phyloP scores from a whole-genome alignment of 352 stramenopile genomes.

The Globisporangium perplexum region DNA sequence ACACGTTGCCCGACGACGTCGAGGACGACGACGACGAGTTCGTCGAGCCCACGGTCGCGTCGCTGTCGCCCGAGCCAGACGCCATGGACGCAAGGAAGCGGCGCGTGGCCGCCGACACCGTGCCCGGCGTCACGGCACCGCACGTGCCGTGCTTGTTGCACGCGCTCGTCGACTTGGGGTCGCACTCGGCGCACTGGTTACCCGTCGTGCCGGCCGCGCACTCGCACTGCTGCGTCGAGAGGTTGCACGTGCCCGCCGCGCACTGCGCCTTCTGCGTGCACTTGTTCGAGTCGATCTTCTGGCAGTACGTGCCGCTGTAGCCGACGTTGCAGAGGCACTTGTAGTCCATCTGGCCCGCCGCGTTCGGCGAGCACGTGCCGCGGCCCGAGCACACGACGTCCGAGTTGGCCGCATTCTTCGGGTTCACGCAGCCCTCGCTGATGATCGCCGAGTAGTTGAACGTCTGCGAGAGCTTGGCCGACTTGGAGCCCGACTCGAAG shows the following conservation, averaged over 20 bases:
- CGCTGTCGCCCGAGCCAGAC: not conserved
- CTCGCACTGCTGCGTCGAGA: constrained; percentile 54
- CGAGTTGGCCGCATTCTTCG: constrained; percentile 33
- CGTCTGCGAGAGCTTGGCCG: constrained; percentile 35
- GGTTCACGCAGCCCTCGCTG: constrained; percentile 53
- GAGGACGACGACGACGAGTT: not conserved
- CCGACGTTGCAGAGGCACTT: constrained; percentile 65
- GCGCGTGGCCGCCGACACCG: constrained; percentile 9
- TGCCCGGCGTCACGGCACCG: constrained; percentile 16
- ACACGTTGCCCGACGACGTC: constrained; percentile 18
- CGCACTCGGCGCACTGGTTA: constrained; percentile 66
- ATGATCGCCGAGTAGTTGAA: constrained; percentile 65
- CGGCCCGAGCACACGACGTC: constrained; percentile 73
- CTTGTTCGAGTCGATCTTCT: constrained; percentile 69
- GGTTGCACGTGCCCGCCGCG: constrained; percentile 59
- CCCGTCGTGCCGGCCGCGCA: constrained; percentile 56
- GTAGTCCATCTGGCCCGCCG: constrained; percentile 44
- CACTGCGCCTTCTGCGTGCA: constrained; percentile 62
- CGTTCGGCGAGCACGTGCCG: constrained; percentile 51
- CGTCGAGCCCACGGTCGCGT: constrained; percentile 20
- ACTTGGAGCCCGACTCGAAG: constrained; percentile 42
- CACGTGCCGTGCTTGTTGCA: constrained; percentile 62
- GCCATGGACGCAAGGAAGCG: constrained; percentile 7
- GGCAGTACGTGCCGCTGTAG: constrained; percentile 73
- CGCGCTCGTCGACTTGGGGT: constrained; percentile 39